A percentile compares a stretch with the other conserved stretches of the same genome.
phyloP scores from a whole-genome alignment of 768 basidiomycete species.

The Amanita rimosa region DNA sequence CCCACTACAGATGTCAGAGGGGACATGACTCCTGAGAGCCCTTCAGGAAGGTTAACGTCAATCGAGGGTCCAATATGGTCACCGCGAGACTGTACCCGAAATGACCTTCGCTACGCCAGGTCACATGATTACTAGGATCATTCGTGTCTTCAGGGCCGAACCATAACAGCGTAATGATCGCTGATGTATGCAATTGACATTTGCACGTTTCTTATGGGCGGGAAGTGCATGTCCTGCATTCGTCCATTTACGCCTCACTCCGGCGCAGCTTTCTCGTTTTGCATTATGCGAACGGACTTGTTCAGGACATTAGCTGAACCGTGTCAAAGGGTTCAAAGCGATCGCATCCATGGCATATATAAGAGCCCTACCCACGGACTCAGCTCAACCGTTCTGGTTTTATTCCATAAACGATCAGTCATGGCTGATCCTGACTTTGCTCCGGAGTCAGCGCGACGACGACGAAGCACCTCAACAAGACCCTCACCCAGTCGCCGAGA shows the following conservation, averaged over 20 bases:
- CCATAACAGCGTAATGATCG: not conserved
- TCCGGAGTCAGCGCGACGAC: not conserved
- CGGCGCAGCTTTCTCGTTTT: not conserved
- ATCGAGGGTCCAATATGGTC: not conserved
- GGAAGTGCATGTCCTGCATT: slow-evolving; percentile 2
- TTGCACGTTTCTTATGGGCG: slow-evolving; percentile 1
- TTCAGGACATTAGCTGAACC: too few species aligned
- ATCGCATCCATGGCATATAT: not conserved
- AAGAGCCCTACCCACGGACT: not conserved
- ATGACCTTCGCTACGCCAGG: slow-evolving; percentile 1
- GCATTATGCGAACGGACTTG: too few species aligned
- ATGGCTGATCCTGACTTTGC: not conserved
- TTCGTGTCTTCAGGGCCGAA: not conserved
- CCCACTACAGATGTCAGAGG: not conserved
- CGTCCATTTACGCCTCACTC: not conserved
- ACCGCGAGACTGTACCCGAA: slow-evolving; percentile 1
- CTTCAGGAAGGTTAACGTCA: not conserved
- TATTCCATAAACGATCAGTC: not conserved
- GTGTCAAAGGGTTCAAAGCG: too few species aligned
- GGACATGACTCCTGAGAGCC: not conserved
- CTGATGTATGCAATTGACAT: not conserved
- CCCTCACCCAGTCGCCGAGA: slow-evolving; percentile 23
- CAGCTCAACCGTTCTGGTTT: not conserved
- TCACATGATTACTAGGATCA: slow-evolving; percentile 1
- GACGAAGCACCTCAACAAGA: slow-evolving; percentile 4